A percentile compares a stretch with the other conserved stretches of the same genome.
phyloP scores from a whole-genome alignment of 176 grass and related monocot species.

The Aegilops tauschii region DNA sequence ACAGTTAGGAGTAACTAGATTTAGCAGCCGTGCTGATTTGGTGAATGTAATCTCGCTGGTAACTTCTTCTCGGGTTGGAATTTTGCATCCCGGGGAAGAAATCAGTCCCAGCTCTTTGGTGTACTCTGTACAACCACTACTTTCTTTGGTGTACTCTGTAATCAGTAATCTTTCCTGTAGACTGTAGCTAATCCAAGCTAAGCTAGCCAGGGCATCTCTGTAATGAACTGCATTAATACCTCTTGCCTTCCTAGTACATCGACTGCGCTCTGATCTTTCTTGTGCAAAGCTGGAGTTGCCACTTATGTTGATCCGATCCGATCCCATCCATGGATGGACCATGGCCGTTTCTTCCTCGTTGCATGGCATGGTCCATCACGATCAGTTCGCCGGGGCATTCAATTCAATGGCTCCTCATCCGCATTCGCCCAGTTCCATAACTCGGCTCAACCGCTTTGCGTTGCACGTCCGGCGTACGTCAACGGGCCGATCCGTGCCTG shows the following conservation, averaged over 20 bases:
- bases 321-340: background rate
- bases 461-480: background rate
- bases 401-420: background rate
- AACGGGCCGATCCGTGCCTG: background rate
- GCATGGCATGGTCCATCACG: conserved; percentile 4
- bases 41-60: background rate
- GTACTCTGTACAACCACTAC: too few relatives aligned
- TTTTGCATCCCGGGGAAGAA: background rate
- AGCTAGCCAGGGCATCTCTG: background rate
- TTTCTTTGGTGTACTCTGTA: too few relatives aligned
- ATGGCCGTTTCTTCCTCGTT: background rate
- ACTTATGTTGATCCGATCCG: background rate
- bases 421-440: background rate
- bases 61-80: background rate
- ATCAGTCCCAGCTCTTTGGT: background rate
- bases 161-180: too few relatives aligned
- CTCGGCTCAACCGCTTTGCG: background rate
- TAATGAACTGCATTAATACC: background rate
- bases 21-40: background rate
- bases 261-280: background rate
- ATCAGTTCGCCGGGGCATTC: background rate
- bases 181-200: background rate
- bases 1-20: background rate
- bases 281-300: background rate
- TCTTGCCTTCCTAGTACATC: background rate